A percentile compares a stretch with the other conserved stretches of the same genome.
These are phyloP conservation scores for Nidularia pulvinata DNA, from an alignment of 768 basidiomycete species.

Conservation along the genomic window DNA sequence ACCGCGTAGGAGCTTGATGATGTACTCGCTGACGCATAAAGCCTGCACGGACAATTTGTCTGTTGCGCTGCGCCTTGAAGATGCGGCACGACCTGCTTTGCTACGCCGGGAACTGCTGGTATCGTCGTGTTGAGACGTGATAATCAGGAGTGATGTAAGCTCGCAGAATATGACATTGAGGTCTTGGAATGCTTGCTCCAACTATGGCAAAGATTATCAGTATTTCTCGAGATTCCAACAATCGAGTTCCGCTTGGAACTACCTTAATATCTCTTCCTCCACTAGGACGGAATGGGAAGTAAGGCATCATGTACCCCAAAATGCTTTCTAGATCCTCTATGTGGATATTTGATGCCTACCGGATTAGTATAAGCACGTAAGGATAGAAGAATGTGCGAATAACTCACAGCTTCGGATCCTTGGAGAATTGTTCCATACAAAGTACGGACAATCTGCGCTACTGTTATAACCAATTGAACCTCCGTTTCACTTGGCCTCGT, in stretches of 20 bases:
- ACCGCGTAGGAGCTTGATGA: slow-evolving; percentile 56
- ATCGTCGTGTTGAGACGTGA: slow-evolving; percentile 25
- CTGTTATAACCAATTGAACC: slow-evolving; percentile 54
- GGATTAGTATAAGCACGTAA: slow-evolving; percentile 2
- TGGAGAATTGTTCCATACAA: slow-evolving; percentile 62
- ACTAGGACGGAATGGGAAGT: slow-evolving; percentile 75
- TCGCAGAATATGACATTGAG: slow-evolving; percentile 82
- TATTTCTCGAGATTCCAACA: not conserved
- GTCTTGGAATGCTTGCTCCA: slow-evolving; percentile 66
- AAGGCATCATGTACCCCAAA: slow-evolving; percentile 73
- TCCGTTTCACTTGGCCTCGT: slow-evolving; percentile 59
- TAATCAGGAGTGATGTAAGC: slow-evolving; percentile 62
- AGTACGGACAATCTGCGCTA: slow-evolving; percentile 54
- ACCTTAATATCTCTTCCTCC: slow-evolving; percentile 62
- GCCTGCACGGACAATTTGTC: not conserved
- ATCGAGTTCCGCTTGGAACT: not conserved
- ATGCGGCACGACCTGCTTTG: not conserved
- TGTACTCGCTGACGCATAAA: slow-evolving; percentile 51
- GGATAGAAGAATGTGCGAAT: slow-evolving; percentile 1
- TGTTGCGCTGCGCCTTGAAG: not conserved
- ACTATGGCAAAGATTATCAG: slow-evolving; percentile 31
- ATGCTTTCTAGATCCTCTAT: slow-evolving; percentile 55
- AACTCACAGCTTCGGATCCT: slow-evolving; percentile 33
- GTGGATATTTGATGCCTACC: slow-evolving; percentile 15
- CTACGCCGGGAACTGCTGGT: not conserved